Conservation (phyloP, 192 early-diverging fungal genomes). For the Coemansia asiatica region DNA sequence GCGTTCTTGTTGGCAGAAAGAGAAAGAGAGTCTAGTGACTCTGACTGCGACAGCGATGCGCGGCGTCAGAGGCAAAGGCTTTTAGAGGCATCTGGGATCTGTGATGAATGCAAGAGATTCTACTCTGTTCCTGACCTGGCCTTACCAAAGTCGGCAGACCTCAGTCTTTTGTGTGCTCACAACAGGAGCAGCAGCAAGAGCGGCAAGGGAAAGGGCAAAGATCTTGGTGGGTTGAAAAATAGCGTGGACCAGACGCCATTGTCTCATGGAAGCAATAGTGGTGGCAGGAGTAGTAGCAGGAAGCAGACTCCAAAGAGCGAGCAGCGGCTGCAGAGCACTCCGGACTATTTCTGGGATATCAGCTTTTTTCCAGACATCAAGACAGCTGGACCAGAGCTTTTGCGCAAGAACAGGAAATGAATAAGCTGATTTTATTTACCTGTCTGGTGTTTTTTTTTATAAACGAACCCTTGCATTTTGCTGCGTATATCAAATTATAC, state of each 20-base stretch:
- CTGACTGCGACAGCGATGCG: constrained; percentile 9
- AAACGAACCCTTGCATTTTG: not conserved
- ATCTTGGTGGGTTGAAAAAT: not conserved
- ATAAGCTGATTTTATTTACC: not conserved
- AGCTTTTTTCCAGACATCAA: constrained; percentile 49
- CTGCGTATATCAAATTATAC: not conserved
- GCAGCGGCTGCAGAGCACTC: constrained; percentile 33
- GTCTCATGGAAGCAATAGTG: too few relatives aligned
- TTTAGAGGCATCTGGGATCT: constrained; percentile 33
- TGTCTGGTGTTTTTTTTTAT: constrained; percentile 1
- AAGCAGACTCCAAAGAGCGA: constrained; percentile 24
- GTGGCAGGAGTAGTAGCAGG: constrained; percentile 2
- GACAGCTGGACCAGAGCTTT: constrained; percentile 31
- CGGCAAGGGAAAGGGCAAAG: constrained; percentile 16
- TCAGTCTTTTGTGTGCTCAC: constrained; percentile 33
- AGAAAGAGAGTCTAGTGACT: not conserved
- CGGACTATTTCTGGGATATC: constrained; percentile 53
- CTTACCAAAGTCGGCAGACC: constrained; percentile 43
- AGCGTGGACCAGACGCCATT: too few relatives aligned
- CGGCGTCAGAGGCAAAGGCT: constrained; percentile 38
- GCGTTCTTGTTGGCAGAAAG: not conserved
- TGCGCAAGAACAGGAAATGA: constrained; percentile 26
- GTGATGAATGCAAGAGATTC: constrained; percentile 38
- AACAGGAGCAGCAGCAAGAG: constrained; percentile 7
- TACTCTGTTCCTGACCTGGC: constrained; percentile 45